These are phyloP conservation scores for Solanum corneliomulleri DNA, from an alignment of 257 asterid genomes.

Conservation along the genomic window DNA sequence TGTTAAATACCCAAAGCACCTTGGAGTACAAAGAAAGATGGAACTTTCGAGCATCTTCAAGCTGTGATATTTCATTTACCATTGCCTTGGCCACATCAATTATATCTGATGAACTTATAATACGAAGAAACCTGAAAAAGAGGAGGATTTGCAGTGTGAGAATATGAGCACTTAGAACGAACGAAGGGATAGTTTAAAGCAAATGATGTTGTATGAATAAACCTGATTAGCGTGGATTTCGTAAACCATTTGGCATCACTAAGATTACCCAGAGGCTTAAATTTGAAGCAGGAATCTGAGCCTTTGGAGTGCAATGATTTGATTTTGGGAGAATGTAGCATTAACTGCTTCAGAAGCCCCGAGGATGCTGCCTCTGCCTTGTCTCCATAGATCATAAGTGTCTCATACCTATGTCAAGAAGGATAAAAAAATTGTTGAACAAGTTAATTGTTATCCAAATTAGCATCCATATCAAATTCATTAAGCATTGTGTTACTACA, in stretches of 20 bases:
- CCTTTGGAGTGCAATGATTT: conserved; percentile 50
- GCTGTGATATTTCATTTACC: conserved; percentile 73
- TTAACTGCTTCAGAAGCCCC: conserved; percentile 64
- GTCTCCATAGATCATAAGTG: conserved; percentile 28
- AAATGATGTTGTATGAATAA: not conserved
- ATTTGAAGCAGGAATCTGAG: conserved; percentile 37
- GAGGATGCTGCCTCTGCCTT: conserved; percentile 51
- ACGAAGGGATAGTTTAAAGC: not conserved
- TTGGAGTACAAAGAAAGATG: conserved; percentile 61
- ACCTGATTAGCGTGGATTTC: conserved; percentile 71
- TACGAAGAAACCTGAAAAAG: conserved; percentile 52
- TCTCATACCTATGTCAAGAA: conserved; percentile 56
- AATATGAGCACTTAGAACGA: not conserved
- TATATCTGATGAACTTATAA: conserved; percentile 51
- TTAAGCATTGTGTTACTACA: not conserved
- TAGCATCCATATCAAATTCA: not conserved
- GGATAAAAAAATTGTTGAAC: not conserved
- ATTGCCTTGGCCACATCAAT: conserved; percentile 31
- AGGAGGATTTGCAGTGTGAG: conserved; percentile 2
- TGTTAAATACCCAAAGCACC: conserved; percentile 26
- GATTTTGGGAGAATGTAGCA: conserved; percentile 49
- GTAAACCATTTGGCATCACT: conserved; percentile 58
- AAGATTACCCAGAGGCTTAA: conserved; percentile 34
- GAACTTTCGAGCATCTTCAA: conserved; percentile 71
- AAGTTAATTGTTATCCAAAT: not conserved